A percentile compares a stretch with the other conserved stretches of the same genome.
Conservation (phyloP, 2,329 filamentous ascomycete genomes). For the Exophiala viscosa region DNA sequence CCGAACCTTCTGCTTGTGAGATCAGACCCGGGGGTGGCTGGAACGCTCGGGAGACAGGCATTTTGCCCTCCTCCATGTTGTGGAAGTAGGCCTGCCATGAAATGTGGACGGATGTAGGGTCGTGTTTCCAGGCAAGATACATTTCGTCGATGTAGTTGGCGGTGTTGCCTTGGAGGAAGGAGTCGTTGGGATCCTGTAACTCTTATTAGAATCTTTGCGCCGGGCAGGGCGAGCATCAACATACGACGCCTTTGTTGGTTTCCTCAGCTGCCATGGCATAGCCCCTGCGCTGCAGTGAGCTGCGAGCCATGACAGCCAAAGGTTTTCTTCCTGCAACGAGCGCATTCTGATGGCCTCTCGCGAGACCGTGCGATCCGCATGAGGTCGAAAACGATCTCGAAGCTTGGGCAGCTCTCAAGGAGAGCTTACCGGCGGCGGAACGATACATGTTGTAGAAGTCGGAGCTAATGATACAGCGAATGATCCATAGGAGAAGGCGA, state of each 20-base stretch:
- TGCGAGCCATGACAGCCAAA: conserved; percentile 40
- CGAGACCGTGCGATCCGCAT: conserved; percentile 1
- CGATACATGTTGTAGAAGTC: conserved; percentile 20
- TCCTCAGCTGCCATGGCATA: conserved; percentile 61
- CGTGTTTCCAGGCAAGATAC: conserved; percentile 96
- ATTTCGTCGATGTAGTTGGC: conserved; percentile 99
- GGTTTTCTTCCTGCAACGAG: conserved; percentile 39
- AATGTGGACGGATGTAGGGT: conserved; percentile 88
- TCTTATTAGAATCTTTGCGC: background rate
- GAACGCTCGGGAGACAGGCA: conserved; percentile 97
- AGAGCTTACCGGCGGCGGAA: conserved; percentile 22
- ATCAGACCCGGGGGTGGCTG: conserved; percentile 91
- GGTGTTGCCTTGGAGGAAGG: conserved; percentile 92
- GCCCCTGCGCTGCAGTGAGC: conserved; percentile 42
- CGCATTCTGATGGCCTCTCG: conserved; percentile 19
- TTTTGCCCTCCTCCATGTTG: conserved; percentile 97
- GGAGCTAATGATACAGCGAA: conserved; percentile 22
- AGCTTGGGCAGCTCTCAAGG: conserved; percentile 18
- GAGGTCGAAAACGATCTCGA: conserved; percentile 18
- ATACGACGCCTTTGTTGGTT: conserved; percentile 59
- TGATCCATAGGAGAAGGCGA: conserved; percentile 21
- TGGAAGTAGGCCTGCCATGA: conserved; percentile 99
- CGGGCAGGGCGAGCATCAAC: conserved; percentile 30
- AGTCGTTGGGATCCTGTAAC: conserved; percentile 79
- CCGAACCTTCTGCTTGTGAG: conserved; percentile 70